Evolutionary conservation across 441 rosid genomes (phyloP).

Genomic region (Euphorbia schlechtendalii): DNA sequence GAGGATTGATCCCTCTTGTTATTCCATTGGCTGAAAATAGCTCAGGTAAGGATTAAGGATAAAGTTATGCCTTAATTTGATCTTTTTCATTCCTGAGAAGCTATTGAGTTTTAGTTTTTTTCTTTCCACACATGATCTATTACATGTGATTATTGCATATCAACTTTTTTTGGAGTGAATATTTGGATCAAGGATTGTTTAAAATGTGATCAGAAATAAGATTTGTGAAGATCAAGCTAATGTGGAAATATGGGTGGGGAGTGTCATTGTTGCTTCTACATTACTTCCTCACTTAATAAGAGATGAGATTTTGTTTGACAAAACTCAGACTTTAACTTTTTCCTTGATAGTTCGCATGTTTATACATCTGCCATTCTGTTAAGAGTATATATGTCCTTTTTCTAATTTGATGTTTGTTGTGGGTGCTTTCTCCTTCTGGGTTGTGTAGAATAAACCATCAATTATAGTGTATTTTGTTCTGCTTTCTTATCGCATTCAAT

Average conservation of each 20-base stretch:
- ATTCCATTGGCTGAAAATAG: constrained; percentile 57
- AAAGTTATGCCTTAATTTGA: constrained; percentile 7
- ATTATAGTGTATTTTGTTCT: not conserved
- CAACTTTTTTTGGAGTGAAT: too few relatives aligned
- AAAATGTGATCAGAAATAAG: too few relatives aligned
- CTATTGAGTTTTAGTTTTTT: constrained; percentile 13
- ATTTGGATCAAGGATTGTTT: too few relatives aligned
- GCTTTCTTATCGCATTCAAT: constrained; percentile 6
- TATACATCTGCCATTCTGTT: not conserved
- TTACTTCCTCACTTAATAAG: not conserved
- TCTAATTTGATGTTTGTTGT: not conserved
- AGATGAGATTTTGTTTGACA: constrained; percentile 6
- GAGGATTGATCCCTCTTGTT: constrained; percentile 71
- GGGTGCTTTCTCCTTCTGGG: not conserved
- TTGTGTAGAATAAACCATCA: not conserved
- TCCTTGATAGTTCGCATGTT: not conserved
- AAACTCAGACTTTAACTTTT: constrained; percentile 1
- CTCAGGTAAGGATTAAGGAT: constrained; percentile 37
- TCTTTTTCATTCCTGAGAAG: constrained; percentile 6
- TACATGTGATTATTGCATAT: too few relatives aligned
- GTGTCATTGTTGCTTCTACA: not conserved
- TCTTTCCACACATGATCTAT: too few relatives aligned
- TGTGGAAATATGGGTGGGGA: not conserved
- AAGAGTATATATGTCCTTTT: not conserved
- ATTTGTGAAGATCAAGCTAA: not conserved